Percentiles rank a stretch among this genome's conserved stretches.
phyloP scores from a whole-genome alignment of 345 rosid species.

The Syzygium aromaticum region DNA sequence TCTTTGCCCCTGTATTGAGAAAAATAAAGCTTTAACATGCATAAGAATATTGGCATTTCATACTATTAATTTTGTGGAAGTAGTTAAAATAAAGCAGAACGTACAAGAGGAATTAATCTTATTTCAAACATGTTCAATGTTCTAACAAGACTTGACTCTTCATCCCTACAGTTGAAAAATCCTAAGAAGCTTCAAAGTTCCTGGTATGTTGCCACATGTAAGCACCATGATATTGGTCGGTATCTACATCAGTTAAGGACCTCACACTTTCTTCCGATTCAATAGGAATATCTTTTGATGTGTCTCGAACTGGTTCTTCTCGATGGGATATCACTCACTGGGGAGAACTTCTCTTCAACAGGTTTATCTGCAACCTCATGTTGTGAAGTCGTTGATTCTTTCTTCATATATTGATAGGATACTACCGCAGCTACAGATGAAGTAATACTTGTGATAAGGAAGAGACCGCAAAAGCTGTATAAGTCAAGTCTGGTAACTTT shows the following conservation, averaged over 20 bases:
- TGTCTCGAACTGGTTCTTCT: neutral
- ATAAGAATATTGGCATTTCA: neutral
- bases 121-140: neutral
- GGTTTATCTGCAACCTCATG: neutral
- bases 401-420: neutral
- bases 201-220: neutral
- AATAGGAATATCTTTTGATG: neutral
- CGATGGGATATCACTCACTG: neutral
- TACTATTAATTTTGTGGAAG: neutral
- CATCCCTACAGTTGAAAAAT: neutral
- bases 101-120: neutral
- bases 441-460: conserved; percentile 11
- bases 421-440: conserved; percentile 8
- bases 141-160: too few species aligned
- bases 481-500: neutral
- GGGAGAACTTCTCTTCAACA: neutral
- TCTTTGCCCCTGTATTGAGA: neutral
- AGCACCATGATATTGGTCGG: too few species aligned
- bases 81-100: neutral
- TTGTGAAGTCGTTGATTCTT: neutral
- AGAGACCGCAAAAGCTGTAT: conserved; percentile 17
- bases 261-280: too few species aligned
- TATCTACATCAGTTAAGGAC: too few species aligned
- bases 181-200: neutral
- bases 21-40: neutral